A percentile compares a stretch with the other conserved stretches of the same genome.
Conservation (phyloP, 768 basidiomycete species). For the Kondoa malvinella region DNA sequence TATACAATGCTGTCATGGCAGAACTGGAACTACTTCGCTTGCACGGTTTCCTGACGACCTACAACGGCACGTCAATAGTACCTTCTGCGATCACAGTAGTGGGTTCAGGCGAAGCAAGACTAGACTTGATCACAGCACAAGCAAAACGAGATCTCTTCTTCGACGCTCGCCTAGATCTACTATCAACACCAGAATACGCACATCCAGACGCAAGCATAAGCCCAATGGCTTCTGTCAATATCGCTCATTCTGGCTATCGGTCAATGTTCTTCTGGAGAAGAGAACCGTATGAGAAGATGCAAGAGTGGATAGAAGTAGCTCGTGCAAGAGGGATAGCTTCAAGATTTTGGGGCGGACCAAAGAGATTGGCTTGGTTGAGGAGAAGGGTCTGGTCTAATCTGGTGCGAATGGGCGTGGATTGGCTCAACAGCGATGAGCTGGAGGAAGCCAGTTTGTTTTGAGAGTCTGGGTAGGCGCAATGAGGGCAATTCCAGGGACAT, state of each 20-base stretch:
- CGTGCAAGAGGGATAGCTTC: background rate
- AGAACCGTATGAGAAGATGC: background rate
- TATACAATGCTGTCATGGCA: background rate
- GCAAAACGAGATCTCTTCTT: background rate
- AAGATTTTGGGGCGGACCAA: conserved; percentile 1
- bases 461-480: too few species aligned
- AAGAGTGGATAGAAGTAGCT: background rate
- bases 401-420: background rate
- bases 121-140: background rate
- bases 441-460: background rate
- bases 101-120: background rate
- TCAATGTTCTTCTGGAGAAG: background rate
- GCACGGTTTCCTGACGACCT: background rate
- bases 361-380: background rate
- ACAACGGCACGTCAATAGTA: background rate
- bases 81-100: background rate
- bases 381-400: background rate
- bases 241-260: background rate
- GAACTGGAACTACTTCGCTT: background rate
- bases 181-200: background rate
- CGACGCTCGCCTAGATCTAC: background rate
- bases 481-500: background rate
- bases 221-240: background rate
- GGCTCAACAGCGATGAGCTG: background rate
- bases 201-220: background rate